A percentile compares a stretch with the other conserved stretches of the same genome.
phyloP scores from a whole-genome alignment of 768 basidiomycete genomes.

The Mycena indigotica region DNA sequence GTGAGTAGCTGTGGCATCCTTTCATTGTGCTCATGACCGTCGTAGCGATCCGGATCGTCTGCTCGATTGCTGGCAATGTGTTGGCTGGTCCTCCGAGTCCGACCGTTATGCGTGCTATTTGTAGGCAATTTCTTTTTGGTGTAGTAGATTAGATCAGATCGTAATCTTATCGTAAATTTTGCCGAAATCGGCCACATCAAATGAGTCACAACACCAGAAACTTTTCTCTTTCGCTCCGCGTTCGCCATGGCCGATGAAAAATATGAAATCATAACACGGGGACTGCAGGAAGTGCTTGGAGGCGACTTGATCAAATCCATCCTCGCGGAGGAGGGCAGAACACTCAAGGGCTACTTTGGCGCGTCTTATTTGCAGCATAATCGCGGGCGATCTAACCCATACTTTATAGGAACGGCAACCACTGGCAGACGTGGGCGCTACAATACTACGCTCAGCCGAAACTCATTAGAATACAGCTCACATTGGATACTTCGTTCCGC shows the following conservation, averaged over 20 bases:
- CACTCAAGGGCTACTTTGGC: conserved; percentile 94
- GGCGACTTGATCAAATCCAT: conserved; percentile 82
- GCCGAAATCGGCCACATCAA: background rate
- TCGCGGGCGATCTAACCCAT: conserved; percentile 14
- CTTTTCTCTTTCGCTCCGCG: background rate
- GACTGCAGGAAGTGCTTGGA: conserved; percentile 86
- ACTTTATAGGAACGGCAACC: conserved; percentile 75
- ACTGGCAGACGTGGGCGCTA: conserved; percentile 84
- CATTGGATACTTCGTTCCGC: conserved; percentile 94
- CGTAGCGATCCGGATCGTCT: conserved; percentile 49
- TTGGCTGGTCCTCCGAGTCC: conserved; percentile 29
- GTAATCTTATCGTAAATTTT: background rate
- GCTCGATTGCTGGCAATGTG: conserved; percentile 55
- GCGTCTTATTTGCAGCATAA: conserved; percentile 31
- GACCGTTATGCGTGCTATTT: conserved; percentile 15
- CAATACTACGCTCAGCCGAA: background rate
- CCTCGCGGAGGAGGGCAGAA: conserved; percentile 74
- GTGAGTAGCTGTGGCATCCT: conserved; percentile 31
- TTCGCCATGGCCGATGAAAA: conserved; percentile 46
- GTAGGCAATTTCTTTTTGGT: no score
- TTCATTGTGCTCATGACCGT: background rate
- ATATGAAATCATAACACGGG: conserved; percentile 82
- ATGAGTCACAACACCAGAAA: background rate
- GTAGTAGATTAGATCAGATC: no score
- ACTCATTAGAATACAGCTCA: conserved; percentile 62